These are phyloP conservation scores for Candida freyschussii DNA, from an alignment of 1,139 yeast species.

Conservation along the genomic window DNA sequence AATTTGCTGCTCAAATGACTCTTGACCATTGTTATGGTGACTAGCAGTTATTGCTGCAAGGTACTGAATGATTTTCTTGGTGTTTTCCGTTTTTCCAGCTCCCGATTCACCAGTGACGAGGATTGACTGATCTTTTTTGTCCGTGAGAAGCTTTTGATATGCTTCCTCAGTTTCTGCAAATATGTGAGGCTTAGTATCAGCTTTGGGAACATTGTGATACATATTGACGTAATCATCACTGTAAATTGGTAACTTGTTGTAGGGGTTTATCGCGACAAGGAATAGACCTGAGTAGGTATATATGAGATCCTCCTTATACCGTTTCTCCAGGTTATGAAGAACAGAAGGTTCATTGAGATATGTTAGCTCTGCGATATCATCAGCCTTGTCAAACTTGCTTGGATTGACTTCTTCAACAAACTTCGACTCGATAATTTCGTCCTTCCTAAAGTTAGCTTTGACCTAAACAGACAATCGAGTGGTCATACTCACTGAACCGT, in stretches of 20 bases:
- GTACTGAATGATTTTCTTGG: conserved; percentile 93
- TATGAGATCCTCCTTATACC: conserved; percentile 76
- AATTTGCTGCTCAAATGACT: conserved; percentile 73
- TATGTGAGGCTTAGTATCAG: conserved; percentile 74
- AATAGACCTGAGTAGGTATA: conserved; percentile 84
- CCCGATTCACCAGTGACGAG: conserved; percentile 98
- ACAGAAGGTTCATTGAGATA: conserved; percentile 94
- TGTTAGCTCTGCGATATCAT: conserved; percentile 95
- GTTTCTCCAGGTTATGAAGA: conserved; percentile 67
- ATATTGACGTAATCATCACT: conserved; percentile 50
- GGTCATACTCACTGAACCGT: conserved; percentile 36
- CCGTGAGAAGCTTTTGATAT: conserved; percentile 65
- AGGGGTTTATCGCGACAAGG: conserved; percentile 94
- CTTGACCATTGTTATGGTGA: conserved; percentile 24
- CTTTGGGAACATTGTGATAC: conserved; percentile 41
- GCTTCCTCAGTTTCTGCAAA: conserved; percentile 91
- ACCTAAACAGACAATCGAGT: background rate
- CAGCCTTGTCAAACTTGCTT: conserved; percentile 82
- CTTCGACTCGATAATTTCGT: conserved; percentile 39
- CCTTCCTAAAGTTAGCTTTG: conserved; percentile 24
- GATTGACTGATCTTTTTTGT: conserved; percentile 78
- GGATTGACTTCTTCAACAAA: conserved; percentile 76
- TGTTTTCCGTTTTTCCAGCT: conserved; percentile 97
- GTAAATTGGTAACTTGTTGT: conserved; percentile 72
- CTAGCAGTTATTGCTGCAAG: conserved; percentile 64